A percentile compares a stretch with the other conserved stretches of the same genome.
Evolutionary conservation across 306 rosid species (phyloP).

Genomic region (Ormosia semicastrata): DNA sequence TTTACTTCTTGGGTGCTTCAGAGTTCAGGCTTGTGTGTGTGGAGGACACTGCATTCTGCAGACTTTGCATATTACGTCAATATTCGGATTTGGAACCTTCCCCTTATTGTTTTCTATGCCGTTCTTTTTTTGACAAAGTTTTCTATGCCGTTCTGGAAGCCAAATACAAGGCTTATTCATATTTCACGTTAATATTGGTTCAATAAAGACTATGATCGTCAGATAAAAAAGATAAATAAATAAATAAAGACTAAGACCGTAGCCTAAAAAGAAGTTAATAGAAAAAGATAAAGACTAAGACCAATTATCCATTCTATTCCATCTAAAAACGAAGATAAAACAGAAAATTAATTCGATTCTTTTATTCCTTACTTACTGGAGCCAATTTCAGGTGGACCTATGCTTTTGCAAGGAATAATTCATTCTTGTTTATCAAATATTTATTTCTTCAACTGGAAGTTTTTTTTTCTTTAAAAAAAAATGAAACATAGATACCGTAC

Average conservation of each 20-base stretch:
- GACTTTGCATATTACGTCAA: not conserved
- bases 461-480: not conserved
- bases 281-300: not conserved
- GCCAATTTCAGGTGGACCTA: not conserved
- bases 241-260: too few relatives aligned
- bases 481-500: not conserved
- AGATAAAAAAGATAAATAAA: too few relatives aligned
- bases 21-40: not conserved
- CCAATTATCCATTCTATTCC: not conserved
- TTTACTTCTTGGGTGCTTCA: not conserved
- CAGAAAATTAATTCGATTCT: not conserved
- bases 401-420: not conserved
- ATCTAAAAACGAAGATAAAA: not conserved
- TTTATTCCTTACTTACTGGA: constrained; percentile 24
- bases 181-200: not conserved
- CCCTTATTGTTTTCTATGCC: not conserved
- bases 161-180: not conserved
- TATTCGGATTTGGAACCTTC: not conserved
- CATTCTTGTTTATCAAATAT: not conserved
- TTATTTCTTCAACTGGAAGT: not conserved
- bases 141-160: not conserved
- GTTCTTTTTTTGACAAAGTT: too few relatives aligned
- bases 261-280: too few relatives aligned
- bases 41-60: not conserved
- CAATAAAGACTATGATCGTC: not conserved